A percentile compares a stretch with the other conserved stretches of the same genome.
phyloP scores from a whole-genome alignment of 2,329 filamentous ascomycete genomes.

The Tympanopsis confertula region DNA sequence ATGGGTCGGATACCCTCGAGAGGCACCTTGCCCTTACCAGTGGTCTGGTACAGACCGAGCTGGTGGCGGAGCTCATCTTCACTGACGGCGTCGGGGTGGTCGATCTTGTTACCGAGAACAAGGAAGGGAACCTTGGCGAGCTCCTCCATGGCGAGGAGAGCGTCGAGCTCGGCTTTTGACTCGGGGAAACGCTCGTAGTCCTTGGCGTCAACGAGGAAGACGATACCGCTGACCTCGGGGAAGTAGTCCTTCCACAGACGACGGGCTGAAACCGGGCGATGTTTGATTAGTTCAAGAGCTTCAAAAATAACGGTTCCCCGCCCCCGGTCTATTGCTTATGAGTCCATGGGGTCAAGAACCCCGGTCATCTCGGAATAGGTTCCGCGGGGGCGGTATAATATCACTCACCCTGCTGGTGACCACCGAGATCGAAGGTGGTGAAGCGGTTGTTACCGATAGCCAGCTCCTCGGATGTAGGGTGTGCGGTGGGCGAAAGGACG shows the following conservation, averaged over 20 bases:
- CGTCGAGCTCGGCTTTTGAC: conserved; percentile 93
- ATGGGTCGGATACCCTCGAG: conserved; percentile 87
- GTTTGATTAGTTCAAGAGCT: conserved; percentile 5
- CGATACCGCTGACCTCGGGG: conserved; percentile 89
- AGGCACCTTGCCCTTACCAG: conserved; percentile 87
- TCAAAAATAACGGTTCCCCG: neutral
- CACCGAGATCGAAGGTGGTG: conserved; percentile 86
- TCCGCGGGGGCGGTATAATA: neutral
- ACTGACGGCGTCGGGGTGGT: conserved; percentile 87
- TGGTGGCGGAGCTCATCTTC: conserved; percentile 91
- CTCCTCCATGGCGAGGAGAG: conserved; percentile 92
- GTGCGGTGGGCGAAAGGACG: conserved; percentile 78
- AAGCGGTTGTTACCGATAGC: conserved; percentile 88
- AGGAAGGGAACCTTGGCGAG: conserved; percentile 91
- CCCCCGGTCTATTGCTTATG: conserved; percentile 2
- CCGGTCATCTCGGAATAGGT: neutral
- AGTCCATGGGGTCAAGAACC: neutral
- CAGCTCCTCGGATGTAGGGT: conserved; percentile 87
- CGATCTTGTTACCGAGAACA: conserved; percentile 97
- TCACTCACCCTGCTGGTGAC: conserved; percentile 72
- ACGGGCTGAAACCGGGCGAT: conserved; percentile 45
- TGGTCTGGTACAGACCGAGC: conserved; percentile 89
- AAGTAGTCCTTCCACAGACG: conserved; percentile 96
- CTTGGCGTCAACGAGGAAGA: conserved; percentile 96
- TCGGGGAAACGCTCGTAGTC: conserved; percentile 90